Evolutionary conservation across 2,329 filamentous ascomycete genomes (phyloP).

Genomic region (Ambrosiella xylebori): DNA sequence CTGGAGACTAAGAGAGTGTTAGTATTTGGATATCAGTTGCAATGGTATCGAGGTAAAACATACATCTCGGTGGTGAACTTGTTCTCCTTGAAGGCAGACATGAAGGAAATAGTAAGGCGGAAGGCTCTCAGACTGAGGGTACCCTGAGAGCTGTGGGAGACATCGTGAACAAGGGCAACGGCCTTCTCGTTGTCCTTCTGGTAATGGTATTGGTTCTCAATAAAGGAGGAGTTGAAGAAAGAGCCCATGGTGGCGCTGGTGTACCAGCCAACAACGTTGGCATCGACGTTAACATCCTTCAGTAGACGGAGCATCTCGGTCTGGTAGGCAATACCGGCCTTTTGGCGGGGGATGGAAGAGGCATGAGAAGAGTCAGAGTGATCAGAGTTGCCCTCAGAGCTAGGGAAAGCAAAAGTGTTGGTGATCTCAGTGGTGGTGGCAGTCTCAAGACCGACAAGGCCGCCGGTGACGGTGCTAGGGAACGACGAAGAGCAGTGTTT

Average conservation of each 20-base stretch:
- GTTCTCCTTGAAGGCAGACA: slow-evolving; percentile 83
- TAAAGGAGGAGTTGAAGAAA: slow-evolving; percentile 84
- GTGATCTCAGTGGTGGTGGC: slow-evolving; percentile 72
- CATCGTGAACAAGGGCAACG: slow-evolving; percentile 82
- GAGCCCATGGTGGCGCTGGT: slow-evolving; percentile 98
- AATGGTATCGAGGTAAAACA: slow-evolving; percentile 18
- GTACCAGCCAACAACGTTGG: slow-evolving; percentile 97
- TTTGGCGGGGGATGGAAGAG: slow-evolving; percentile 77
- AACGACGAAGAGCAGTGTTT: slow-evolving; percentile 83
- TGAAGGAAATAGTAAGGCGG: slow-evolving; percentile 71
- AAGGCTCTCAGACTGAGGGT: slow-evolving; percentile 80
- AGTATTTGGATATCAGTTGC: slow-evolving; percentile 3
- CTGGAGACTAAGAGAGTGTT: slow-evolving; percentile 47
- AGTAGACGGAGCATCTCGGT: slow-evolving; percentile 94
- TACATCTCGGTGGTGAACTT: slow-evolving; percentile 96
- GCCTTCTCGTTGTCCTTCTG: slow-evolving; percentile 87
- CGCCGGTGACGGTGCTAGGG: slow-evolving; percentile 76
- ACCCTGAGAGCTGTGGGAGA: slow-evolving; percentile 86
- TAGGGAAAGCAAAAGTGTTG: slow-evolving; percentile 87
- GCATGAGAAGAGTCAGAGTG: slow-evolving; percentile 62
- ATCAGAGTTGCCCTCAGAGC: slow-evolving; percentile 53
- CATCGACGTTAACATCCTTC: slow-evolving; percentile 94
- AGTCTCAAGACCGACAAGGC: slow-evolving; percentile 83
- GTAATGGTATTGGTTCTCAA: slow-evolving; percentile 97
- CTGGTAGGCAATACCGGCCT: slow-evolving; percentile 77